These are phyloP conservation scores for Onygenales sp. DNA, from an alignment of 2,329 filamentous ascomycete species.

Conservation along the genomic window DNA sequence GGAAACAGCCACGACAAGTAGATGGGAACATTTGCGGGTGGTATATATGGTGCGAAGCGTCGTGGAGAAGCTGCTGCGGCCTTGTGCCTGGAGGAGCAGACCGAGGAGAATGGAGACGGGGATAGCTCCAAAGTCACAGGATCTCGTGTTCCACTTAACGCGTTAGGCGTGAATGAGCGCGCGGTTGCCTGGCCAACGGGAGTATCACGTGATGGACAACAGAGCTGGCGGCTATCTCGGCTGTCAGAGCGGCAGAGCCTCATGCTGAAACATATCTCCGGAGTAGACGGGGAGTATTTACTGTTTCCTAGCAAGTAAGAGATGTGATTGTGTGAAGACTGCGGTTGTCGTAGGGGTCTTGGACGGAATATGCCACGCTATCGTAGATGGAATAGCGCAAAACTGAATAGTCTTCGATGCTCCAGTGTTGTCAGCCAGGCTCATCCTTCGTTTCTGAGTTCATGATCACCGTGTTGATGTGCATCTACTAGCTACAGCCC, in stretches of 20 bases:
- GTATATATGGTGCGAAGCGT: not conserved
- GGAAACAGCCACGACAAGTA: slow-evolving; percentile 3
- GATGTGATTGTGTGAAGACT: not conserved
- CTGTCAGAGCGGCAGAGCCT: not conserved
- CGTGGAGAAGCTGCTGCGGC: not conserved
- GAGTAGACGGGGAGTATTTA: not conserved
- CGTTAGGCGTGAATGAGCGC: not conserved
- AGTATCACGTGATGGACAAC: not conserved
- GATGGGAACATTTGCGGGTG: slow-evolving; percentile 6
- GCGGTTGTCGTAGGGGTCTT: too few relatives aligned
- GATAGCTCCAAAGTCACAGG: slow-evolving; percentile 1
- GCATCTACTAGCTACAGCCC: too few relatives aligned
- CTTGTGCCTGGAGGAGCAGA: not conserved
- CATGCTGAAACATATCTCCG: not conserved
- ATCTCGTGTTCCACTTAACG: slow-evolving; percentile 1
- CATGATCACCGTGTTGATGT: too few relatives aligned
- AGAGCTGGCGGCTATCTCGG: not conserved
- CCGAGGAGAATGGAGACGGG: not conserved
- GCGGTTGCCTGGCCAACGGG: slow-evolving; percentile 1
- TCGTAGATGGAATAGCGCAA: too few relatives aligned
- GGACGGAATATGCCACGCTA: too few relatives aligned
- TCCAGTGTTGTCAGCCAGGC: too few relatives aligned
- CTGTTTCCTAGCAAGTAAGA: not conserved
- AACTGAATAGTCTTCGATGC: too few relatives aligned
- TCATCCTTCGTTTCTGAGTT: too few relatives aligned